phyloP scores from a whole-genome alignment of 2,329 filamentous ascomycete genomes.

The Zarea fungicola region DNA sequence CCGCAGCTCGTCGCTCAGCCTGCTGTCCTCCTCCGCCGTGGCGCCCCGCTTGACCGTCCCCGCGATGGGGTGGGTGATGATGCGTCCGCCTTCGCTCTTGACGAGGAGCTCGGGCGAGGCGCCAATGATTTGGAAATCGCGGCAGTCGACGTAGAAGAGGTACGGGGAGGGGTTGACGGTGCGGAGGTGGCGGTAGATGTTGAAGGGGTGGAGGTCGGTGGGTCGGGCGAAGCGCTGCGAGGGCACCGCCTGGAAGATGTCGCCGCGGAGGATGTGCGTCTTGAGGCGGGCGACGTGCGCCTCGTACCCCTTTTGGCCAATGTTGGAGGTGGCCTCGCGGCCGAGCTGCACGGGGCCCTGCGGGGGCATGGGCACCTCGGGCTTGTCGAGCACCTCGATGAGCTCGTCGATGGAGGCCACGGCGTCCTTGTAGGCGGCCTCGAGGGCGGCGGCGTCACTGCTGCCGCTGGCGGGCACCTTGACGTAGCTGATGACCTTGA shows the following conservation, averaged over 20 bases:
- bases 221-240: conserved; percentile 89
- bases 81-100: conserved; percentile 77
- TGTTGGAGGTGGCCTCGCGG: conserved; percentile 84
- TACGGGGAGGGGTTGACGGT: conserved; percentile 98
- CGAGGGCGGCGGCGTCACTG: conserved; percentile 26
- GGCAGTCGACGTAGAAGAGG: conserved; percentile 91
- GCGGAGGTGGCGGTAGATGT: conserved; percentile 91
- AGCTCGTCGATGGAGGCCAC: conserved; percentile 58
- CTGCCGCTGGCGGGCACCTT: conserved; percentile 43
- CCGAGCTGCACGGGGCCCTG: conserved; percentile 68
- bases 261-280: conserved; percentile 81
- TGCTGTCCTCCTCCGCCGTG: conserved; percentile 74
- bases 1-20: conserved; percentile 69
- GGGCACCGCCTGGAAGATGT: conserved; percentile 97
- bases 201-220: conserved; percentile 91
- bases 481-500: conserved; percentile 66
- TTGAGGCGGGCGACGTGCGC: conserved; percentile 81
- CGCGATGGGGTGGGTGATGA: conserved; percentile 95
- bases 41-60: conserved; percentile 87
- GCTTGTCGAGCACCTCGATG: conserved; percentile 65
- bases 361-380: conserved; percentile 70
- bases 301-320: conserved; percentile 85
- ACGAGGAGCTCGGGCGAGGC: conserved; percentile 93
- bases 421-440: conserved; percentile 60
- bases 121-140: conserved; percentile 89